Base-by-base conservation (phyloP, 2,329 filamentous ascomycete genomes). In the Penicillium sp. region DNA sequence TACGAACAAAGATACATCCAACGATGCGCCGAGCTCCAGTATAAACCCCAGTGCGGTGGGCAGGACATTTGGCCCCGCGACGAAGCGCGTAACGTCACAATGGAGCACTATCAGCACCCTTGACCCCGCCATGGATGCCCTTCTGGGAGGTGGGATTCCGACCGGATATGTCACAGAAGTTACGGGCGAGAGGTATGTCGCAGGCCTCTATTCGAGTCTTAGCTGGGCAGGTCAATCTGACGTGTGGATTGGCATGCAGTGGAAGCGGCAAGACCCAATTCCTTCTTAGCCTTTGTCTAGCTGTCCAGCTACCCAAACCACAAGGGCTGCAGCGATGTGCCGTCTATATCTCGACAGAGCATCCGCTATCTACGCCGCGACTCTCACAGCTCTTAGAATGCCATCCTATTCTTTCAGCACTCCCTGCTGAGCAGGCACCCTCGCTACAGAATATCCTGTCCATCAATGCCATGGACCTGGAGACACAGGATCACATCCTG, bases 261-360 rank as follows among this genome's bases (percentile, higher is more conserved):
- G 94, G 92, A 64, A 89, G 87, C 61, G 94, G 93, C 67, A 99
- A 99, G 81, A 97, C 94, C 1, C 94, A 99, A 72, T 85, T 97
- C 67, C 86, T 97, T 27, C 83, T 97, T 27, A 86, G 87, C 19
- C 82, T 99, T 27, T 85, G 96, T 41, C 85, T 97, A 32, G 83
- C 92, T 30, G 87, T 87, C 14, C 94, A 99, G 72, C 86, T 97
- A 4, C 85, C 89, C 2, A 76, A 84, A 1, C 89, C 90, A 0
- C 79, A 80, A 39, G 91, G 90, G 6, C 80, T 91, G 0, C 82
- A 82, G 35, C 85, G 85, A 57, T 82, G 85, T n/a, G 88, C 90
- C 0, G 81, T 99, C 34, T 99, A 99, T 78, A 89, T 99, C 66
- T 95, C 92, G 1, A 97, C 94, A 40, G 94, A 99, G 76, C 87